Percentiles rank a stretch among this genome's conserved stretches.
Evolutionary conservation across 2,329 filamentous ascomycete species (phyloP).

Genomic region (Ascochyta pisi): DNA sequence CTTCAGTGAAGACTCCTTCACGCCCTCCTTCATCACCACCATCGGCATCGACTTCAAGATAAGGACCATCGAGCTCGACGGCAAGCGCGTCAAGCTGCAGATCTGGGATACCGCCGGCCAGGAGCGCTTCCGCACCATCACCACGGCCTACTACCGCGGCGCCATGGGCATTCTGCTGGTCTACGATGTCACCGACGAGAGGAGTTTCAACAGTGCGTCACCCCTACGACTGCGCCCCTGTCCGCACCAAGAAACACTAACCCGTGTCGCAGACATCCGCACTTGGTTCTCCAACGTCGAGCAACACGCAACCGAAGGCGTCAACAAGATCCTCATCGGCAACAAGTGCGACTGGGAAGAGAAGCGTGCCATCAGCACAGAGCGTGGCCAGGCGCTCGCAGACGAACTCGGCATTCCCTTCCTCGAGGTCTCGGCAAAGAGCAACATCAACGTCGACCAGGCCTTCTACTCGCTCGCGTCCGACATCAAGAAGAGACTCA

Average conservation of each 20-base stretch:
- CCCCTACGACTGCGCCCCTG: not conserved
- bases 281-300: conserved; percentile 99
- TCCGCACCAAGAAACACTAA: conserved; percentile 25
- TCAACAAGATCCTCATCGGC: conserved; percentile 99
- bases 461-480: conserved; percentile 94
- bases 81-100: conserved; percentile 98
- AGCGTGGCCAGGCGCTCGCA: conserved; percentile 90
- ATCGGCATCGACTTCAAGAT: conserved; percentile 99
- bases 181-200: conserved; percentile 97
- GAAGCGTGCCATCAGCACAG: conserved; percentile 91
- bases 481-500: conserved; percentile 98
- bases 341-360: conserved; percentile 99
- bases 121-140: conserved; percentile 98
- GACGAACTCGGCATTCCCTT: conserved; percentile 97
- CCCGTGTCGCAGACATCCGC: conserved; percentile 76
- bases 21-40: conserved; percentile 96
- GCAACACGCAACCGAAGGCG: conserved; percentile 96
- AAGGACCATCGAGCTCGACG: conserved; percentile 96
- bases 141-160: conserved; percentile 96
- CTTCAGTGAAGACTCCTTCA: conserved; percentile 98
- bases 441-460: conserved; percentile 99
- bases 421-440: conserved; percentile 97
- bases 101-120: conserved; percentile 99
- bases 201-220: conserved; percentile 88
- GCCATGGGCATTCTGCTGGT: conserved; percentile 98